phyloP scores from a whole-genome alignment of 2,329 filamentous ascomycete species.

The Fusarium pseudoanthophilum region DNA sequence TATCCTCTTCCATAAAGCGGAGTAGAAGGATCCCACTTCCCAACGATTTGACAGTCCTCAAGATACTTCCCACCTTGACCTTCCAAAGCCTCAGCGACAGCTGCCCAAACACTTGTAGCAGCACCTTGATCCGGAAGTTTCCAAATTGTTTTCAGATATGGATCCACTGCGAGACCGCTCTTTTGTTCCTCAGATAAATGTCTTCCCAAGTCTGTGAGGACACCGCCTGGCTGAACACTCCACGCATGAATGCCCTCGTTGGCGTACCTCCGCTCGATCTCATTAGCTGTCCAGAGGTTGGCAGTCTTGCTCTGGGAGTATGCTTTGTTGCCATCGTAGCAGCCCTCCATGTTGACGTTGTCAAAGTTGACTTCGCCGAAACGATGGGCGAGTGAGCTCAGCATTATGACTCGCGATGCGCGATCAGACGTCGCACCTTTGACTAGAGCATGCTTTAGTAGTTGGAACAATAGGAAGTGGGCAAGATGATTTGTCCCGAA shows the following conservation, averaged over 20 bases:
- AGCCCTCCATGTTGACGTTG: constrained; percentile 6
- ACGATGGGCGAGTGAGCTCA: not conserved
- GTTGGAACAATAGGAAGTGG: not conserved
- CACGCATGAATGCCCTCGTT: not conserved
- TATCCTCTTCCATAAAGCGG: not conserved
- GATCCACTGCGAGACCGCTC: not conserved
- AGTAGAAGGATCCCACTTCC: not conserved
- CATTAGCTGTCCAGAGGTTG: constrained; percentile 14
- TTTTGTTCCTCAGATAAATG: constrained; percentile 6
- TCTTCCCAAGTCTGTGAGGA: not conserved
- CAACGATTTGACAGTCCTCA: constrained; percentile 5
- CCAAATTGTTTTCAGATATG: not conserved
- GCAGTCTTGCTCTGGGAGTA: not conserved
- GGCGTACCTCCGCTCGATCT: not conserved
- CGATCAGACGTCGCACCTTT: not conserved
- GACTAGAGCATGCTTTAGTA: not conserved
- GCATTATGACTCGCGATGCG: not conserved
- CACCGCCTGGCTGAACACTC: constrained; percentile 2
- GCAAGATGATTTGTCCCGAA: constrained; percentile 10
- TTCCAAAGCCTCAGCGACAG: not conserved
- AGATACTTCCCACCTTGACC: constrained; percentile 6
- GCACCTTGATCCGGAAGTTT: not conserved
- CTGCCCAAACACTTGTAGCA: constrained; percentile 8
- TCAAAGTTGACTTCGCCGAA: not conserved
- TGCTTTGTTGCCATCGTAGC: constrained; percentile 3